Base-by-base conservation (phyloP, 2,329 filamentous ascomycete species). In the Magnaporthiopsis rhizophila region DNA sequence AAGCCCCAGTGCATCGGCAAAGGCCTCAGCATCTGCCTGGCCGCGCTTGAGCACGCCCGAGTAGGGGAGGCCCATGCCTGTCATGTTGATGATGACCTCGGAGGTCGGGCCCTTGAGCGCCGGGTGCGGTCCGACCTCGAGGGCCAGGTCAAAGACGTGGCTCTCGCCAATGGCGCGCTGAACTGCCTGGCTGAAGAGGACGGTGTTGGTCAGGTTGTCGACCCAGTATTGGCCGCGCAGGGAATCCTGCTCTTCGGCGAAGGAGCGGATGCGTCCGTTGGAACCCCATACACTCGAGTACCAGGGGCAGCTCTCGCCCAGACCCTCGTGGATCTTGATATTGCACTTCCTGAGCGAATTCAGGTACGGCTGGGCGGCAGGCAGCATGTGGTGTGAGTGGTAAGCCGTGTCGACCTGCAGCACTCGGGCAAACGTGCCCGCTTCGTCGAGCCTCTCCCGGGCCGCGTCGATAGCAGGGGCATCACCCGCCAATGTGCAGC, bases 401-500 rank as follows among this genome's bases (percentile, higher is more conserved):
- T 72, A 73, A 6, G 71, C 71, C 57, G 56, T 68, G 50, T 71
- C 66, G 21, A 72, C 69, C 28, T 64, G 61, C 8, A 73, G 66
- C 21, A 56, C 38, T 12, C 67, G 50, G 3, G 64, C 65, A 59
- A 72, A 69, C 1, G 64, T 26, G 34, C 62, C 61, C 4, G 28
- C 56, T 12, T 32, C 62, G 8, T 62, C 45, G 7, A 67, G 61
- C 12, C 62, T 71, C 21, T 72, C 71, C 2, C 59, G 53, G 7
- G 62, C 61, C 53, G 62, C 61, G 3, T 62, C 36, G 15, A 68
- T 53, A 1, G 64, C 67, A 6, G 71, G 68, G 0, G 66, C 65
- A 32, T 74, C 72, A 0, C 80, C 80, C 2, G 80, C 81, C 4
- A 82, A 67, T 0, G 80, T 82, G 26, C 76, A 72, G 13, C 76